phyloP scores from a whole-genome alignment of 208 protist species.

The Acanthamoeba quina region DNA sequence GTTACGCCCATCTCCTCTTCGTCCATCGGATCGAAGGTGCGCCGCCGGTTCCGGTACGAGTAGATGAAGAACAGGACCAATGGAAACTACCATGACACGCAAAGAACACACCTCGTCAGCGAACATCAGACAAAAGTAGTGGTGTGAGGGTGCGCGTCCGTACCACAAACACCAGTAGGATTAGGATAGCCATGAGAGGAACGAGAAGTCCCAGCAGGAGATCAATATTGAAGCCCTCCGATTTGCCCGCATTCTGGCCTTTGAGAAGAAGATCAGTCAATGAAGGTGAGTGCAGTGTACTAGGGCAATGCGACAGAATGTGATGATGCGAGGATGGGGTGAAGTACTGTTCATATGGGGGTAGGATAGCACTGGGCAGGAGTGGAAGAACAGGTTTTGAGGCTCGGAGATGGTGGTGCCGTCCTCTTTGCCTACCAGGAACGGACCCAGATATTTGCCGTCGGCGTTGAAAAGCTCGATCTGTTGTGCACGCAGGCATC shows the following conservation, averaged over 20 bases:
- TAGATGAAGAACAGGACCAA: neutral
- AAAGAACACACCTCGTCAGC: neutral
- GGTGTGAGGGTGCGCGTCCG: neutral
- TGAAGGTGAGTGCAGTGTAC: no score
- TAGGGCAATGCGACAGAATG: no score
- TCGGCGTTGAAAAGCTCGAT: neutral
- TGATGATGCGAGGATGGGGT: neutral
- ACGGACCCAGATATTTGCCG: neutral
- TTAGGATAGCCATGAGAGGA: neutral
- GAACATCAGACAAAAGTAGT: neutral
- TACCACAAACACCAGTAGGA: conserved; percentile 15
- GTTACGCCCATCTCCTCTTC: neutral
- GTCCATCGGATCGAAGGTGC: conserved; percentile 44
- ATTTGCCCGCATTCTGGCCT: neutral
- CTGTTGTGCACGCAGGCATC: neutral
- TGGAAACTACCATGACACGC: neutral
- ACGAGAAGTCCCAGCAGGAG: conserved; percentile 11
- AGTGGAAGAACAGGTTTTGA: conserved; percentile 42
- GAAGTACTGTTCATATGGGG: neutral
- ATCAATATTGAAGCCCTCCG: neutral
- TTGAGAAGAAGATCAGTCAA: neutral
- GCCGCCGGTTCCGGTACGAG: neutral
- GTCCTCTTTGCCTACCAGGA: neutral
- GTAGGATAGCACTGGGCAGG: neutral
- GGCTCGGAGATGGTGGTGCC: conserved; percentile 29